These are phyloP conservation scores for Tricholoma matsutake DNA, from an alignment of 768 basidiomycete genomes.

Conservation along the genomic window DNA sequence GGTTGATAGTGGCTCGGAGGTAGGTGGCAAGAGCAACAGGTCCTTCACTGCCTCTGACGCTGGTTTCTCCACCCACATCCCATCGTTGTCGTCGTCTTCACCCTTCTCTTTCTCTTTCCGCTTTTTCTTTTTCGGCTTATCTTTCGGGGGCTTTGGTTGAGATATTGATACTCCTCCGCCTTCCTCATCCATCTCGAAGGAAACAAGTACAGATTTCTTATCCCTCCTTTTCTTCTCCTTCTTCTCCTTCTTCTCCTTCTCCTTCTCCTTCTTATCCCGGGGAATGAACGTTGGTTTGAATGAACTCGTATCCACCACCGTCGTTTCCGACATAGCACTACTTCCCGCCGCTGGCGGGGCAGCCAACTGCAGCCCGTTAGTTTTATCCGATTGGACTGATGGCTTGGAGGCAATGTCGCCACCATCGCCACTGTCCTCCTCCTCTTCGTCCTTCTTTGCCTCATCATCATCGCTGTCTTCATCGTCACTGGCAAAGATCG, in stretches of 20 bases:
- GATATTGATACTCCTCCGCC: slow-evolving; percentile 35
- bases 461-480: slow-evolving; percentile 80
- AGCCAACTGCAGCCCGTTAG: not conserved
- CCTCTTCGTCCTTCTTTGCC: slow-evolving; percentile 26
- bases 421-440: slow-evolving; percentile 11
- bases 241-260: slow-evolving; percentile 39
- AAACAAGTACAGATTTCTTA: slow-evolving; percentile 52
- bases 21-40: slow-evolving; percentile 17
- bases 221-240: slow-evolving; percentile 42
- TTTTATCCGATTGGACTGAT: not conserved
- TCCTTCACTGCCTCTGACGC: slow-evolving; percentile 46
- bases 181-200: slow-evolving; percentile 75
- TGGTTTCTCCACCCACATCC: slow-evolving; percentile 71
- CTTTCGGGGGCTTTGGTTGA: slow-evolving; percentile 29
- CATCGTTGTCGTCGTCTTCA: slow-evolving; percentile 37
- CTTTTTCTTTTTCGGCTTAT: slow-evolving; percentile 44
- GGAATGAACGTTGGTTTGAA: slow-evolving; percentile 91
- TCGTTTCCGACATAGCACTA: slow-evolving; percentile 6
- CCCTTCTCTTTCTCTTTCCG: slow-evolving; percentile 31
- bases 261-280: slow-evolving; percentile 43
- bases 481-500: slow-evolving; percentile 95
- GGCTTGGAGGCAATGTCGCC: not conserved
- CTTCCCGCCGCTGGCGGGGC: slow-evolving; percentile 2
- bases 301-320: slow-evolving; percentile 51
- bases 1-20: slow-evolving; percentile 13